phyloP scores from a whole-genome alignment of 2,329 filamentous ascomycete genomes.

The Pseudofabraea citricarpa region DNA sequence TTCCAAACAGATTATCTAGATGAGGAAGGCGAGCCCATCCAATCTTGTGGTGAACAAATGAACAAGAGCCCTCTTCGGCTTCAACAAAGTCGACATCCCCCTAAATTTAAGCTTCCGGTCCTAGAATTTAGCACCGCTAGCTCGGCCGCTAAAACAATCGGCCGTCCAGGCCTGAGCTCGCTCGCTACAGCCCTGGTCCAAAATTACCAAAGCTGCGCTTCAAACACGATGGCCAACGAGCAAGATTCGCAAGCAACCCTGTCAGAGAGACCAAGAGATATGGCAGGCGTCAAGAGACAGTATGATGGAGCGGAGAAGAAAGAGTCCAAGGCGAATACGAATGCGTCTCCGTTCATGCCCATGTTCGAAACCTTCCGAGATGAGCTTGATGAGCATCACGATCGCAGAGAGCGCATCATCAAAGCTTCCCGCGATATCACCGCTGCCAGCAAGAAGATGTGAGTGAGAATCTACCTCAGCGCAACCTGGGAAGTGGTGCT shows the following conservation, averaged over 20 bases:
- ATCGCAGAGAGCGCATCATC: constrained; percentile 82
- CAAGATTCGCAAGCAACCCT: constrained; percentile 3
- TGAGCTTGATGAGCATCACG: constrained; percentile 91
- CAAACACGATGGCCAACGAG: background rate
- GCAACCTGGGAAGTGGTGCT: constrained; percentile 4
- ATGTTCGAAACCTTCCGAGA: constrained; percentile 85
- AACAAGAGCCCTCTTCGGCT: too few relatives aligned
- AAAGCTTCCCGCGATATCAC: constrained; percentile 93
- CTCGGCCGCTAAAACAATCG: too few relatives aligned
- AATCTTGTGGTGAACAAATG: too few relatives aligned
- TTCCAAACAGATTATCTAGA: too few relatives aligned
- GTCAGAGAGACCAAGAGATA: constrained; percentile 15
- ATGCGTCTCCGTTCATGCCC: constrained; percentile 46
- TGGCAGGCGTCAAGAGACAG: constrained; percentile 46
- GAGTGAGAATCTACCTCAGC: constrained; percentile 24
- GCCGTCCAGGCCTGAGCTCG: too few relatives aligned
- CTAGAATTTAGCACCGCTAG: too few relatives aligned
- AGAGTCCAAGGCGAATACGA: constrained; percentile 17
- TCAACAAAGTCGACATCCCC: too few relatives aligned
- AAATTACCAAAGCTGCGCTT: background rate
- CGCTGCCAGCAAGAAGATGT: constrained; percentile 96
- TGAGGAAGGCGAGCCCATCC: too few relatives aligned
- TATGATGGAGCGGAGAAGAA: constrained; percentile 43
- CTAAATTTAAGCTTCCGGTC: too few relatives aligned
- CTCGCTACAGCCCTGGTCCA: too few relatives aligned